Evolutionary conservation across 106 monocot genomes (phyloP).

Genomic region (Platanthera zijinensis): DNA sequence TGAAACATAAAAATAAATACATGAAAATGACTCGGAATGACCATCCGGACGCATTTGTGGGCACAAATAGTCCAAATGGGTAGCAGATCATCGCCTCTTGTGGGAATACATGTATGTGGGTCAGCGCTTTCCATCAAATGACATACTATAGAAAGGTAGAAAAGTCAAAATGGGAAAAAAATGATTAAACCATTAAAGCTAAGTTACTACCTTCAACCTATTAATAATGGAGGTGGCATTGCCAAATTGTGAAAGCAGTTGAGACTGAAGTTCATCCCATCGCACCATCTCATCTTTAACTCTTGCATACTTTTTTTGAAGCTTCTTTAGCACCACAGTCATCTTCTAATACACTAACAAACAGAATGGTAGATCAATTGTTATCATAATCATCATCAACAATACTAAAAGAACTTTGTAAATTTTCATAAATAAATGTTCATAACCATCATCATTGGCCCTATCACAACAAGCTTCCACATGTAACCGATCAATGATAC

Average conservation of each 20-base stretch:
- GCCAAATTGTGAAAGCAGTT: conserved; percentile 46
- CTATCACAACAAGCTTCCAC: not conserved
- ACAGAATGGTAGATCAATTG: not conserved
- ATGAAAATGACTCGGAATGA: too few relatives aligned
- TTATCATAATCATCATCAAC: not conserved
- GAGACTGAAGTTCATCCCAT: conserved; percentile 75
- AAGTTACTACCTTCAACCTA: conserved; percentile 32
- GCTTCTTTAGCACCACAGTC: conserved; percentile 58
- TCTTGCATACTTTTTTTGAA: conserved; percentile 49
- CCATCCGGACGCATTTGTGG: too few relatives aligned
- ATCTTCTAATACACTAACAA: conserved; percentile 11
- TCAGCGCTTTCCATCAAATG: too few relatives aligned
- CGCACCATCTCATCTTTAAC: conserved; percentile 46
- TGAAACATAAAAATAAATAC: too few relatives aligned
- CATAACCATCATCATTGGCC: not conserved
- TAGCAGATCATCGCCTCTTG: too few relatives aligned
- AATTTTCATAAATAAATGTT: not conserved
- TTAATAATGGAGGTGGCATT: conserved; percentile 54
- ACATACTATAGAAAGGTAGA: not conserved
- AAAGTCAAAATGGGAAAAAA: not conserved
- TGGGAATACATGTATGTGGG: too few relatives aligned
- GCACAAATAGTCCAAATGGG: too few relatives aligned
- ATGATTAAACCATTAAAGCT: not conserved
- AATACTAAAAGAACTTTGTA: not conserved
- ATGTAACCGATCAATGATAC: not conserved